phyloP scores from a whole-genome alignment of 192 early-diverging fungal genomes.

The Phycomyces blakesleeanus region DNA sequence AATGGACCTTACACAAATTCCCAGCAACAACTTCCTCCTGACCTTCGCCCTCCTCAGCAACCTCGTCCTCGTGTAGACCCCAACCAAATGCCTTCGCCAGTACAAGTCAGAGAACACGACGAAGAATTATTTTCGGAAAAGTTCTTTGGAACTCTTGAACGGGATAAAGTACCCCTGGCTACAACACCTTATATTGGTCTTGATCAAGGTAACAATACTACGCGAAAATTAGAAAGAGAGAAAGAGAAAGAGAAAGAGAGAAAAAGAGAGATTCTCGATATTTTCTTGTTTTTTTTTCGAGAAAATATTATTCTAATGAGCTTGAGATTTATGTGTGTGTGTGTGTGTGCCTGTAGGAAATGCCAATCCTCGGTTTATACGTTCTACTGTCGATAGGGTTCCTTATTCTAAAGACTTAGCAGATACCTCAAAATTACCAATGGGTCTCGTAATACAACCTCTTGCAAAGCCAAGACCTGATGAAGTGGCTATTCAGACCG shows the following conservation, averaged over 20 bases:
- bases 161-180: constrained; percentile 72
- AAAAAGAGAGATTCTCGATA: too few relatives aligned
- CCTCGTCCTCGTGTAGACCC: constrained; percentile 81
- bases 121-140: constrained; percentile 64
- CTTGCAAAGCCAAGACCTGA: constrained; percentile 81
- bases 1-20: constrained; percentile 8
- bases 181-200: constrained; percentile 78
- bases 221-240: too few relatives aligned
- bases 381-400: constrained; percentile 86
- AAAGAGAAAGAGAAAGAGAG: too few relatives aligned
- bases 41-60: constrained; percentile 30
- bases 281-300: too few relatives aligned
- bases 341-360: too few relatives aligned
- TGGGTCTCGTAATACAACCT: constrained; percentile 89
- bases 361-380: constrained; percentile 86
- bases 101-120: constrained; percentile 81
- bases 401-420: constrained; percentile 82
- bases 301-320: too few relatives aligned
- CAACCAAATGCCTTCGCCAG: constrained; percentile 89
- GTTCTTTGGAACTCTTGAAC: constrained; percentile 71
- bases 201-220: constrained; percentile 69
- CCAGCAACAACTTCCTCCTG: constrained; percentile 31
- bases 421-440: constrained; percentile 73
- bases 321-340: too few relatives aligned
- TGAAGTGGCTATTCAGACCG: constrained; percentile 83